A percentile compares a stretch with the other conserved stretches of the same genome.
Conservation (phyloP, 768 basidiomycete genomes). For the Agaricus subrufescens region DNA sequence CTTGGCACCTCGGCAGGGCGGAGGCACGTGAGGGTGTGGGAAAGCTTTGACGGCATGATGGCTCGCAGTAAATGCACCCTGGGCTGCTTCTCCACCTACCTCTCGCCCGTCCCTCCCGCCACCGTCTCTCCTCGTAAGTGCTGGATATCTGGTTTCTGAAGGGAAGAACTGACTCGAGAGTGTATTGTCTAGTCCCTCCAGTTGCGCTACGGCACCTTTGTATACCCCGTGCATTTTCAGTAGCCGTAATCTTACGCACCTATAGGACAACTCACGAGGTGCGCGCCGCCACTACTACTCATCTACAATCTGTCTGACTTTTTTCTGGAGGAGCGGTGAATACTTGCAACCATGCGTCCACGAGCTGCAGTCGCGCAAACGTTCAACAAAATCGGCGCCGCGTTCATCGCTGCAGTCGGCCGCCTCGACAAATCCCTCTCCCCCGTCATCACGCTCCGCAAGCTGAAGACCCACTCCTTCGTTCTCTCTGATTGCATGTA, state of each 20-base stretch:
- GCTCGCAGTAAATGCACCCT: too few species aligned
- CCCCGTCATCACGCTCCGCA: constrained; percentile 57
- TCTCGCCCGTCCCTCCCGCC: too few species aligned
- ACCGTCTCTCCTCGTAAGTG: too few species aligned
- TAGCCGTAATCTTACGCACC: too few species aligned
- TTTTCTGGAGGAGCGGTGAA: background rate
- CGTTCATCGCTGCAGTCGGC: constrained; percentile 56
- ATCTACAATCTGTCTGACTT: background rate
- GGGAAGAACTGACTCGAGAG: too few species aligned
- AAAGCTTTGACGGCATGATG: background rate
- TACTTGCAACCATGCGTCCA: background rate
- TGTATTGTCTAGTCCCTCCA: too few species aligned
- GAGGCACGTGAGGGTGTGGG: background rate
- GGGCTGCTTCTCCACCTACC: too few species aligned
- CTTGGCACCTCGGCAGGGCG: background rate
- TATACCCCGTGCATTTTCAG: too few species aligned
- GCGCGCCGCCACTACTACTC: background rate
- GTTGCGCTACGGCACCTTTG: too few species aligned
- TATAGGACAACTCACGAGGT: background rate
- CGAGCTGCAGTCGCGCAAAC: background rate
- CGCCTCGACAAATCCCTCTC: constrained; percentile 77
- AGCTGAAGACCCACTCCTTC: constrained; percentile 55
- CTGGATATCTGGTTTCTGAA: too few species aligned
- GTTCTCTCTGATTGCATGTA: constrained; percentile 55
- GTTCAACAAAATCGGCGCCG: constrained; percentile 23